Conservation (phyloP, 2,329 filamentous ascomycete genomes). For the Clarireedia homoeocarpa region DNA sequence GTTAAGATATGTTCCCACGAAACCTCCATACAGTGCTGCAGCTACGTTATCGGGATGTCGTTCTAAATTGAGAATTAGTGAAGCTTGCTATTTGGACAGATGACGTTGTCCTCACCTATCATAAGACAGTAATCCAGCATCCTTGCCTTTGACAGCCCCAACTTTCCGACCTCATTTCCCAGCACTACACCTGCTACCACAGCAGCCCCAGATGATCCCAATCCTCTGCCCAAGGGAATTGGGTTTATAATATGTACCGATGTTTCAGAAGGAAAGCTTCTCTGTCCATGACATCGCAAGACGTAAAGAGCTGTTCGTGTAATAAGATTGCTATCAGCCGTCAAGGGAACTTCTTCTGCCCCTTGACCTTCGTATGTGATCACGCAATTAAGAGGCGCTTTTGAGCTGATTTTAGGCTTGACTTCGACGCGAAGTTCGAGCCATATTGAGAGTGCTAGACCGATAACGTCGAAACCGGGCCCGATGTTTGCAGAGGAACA, state of each 20-base stretch:
- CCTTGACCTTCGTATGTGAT: conserved; percentile 81
- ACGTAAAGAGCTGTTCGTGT: conserved; percentile 93
- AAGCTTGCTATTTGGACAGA: background rate
- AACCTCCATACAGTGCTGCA: conserved; percentile 89
- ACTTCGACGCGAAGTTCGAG: conserved; percentile 82
- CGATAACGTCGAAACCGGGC: conserved; percentile 95
- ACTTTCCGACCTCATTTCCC: conserved; percentile 77
- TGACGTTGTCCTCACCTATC: conserved; percentile 56
- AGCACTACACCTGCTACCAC: conserved; percentile 93
- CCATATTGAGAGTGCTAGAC: conserved; percentile 87
- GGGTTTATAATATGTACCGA: conserved; percentile 93
- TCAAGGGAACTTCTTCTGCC: conserved; percentile 66
- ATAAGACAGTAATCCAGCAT: conserved; percentile 95
- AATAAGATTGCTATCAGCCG: conserved; percentile 84
- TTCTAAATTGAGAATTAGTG: conserved; percentile 38
- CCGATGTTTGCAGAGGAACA: conserved; percentile 97
- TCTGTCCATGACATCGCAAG: conserved; percentile 81
- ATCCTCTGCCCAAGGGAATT: conserved; percentile 82
- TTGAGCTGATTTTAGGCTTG: conserved; percentile 48
- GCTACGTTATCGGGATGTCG: conserved; percentile 92
- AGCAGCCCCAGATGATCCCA: conserved; percentile 92
- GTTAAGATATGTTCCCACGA: conserved; percentile 93
- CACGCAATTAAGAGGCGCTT: conserved; percentile 70
- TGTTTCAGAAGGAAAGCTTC: conserved; percentile 76
- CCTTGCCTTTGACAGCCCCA: conserved; percentile 69